Base-by-base conservation (phyloP, 345 rosid species). In the Gossypium ekmanianum region DNA sequence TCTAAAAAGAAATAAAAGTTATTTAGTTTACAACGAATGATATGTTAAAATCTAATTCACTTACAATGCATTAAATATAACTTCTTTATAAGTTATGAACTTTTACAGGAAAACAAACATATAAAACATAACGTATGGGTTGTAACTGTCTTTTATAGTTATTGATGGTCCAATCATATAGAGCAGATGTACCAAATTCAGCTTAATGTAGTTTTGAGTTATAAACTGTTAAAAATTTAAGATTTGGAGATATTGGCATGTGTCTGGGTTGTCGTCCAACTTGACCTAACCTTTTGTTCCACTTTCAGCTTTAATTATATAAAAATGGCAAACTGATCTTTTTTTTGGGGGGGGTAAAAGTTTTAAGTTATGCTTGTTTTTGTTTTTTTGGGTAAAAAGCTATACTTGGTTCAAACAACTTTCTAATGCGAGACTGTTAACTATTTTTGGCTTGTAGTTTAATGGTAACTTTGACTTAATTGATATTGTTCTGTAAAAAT, bases 131-230 rank as follows among this genome's bases (percentile, higher is more conserved):
- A 48, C 55, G 41, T 68, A 13, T n/a, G 43, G 26, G 72, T 9
- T 48, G 43, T 26, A 48, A 24, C 72, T 48, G 26, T 68, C 22
- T 48, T 68, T 48, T 68, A 26, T 14, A 48, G 72, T 58, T 58
- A 24, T 3, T 58, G 63, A 58, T 58, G 17, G 63, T 24, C 63
- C 63, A 58, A 58, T 39, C 63, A 58, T 29, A 34, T 17, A 70
- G n/a, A 70, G 48, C 59, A 70, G 74, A 52, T 54, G 48, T 51
- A 52, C 68, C 68, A 73, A 73, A 61, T 61, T 47, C 47, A 27
- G 74, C 74, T 70, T 52, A 2, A 73, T 45, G 75, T 22, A 22
- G 22, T 65, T 9, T 61, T 58, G 54, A 50, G 54, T 50, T 34
- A 50, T 50, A 50, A 12, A 12, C 54, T 50, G 17, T 50, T 50